Evolutionary conservation across 345 rosid species (phyloP).

Genomic region (Gossypium longicalyx): DNA sequence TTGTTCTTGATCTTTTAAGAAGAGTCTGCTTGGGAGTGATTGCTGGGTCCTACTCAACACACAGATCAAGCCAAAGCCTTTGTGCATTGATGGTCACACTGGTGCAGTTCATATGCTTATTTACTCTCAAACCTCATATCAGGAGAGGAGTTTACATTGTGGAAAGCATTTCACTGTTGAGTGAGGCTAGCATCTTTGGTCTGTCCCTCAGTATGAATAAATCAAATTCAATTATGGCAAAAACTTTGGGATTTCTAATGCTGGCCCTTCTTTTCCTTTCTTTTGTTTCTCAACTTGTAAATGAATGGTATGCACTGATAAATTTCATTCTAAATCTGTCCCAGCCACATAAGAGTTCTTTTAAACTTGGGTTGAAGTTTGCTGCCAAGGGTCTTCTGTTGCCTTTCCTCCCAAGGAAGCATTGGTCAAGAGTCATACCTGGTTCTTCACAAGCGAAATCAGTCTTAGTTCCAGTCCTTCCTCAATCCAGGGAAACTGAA

Average conservation of each 20-base stretch:
- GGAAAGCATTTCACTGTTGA: slow-evolving; percentile 39
- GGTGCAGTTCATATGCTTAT: slow-evolving; percentile 32
- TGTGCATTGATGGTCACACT: slow-evolving; percentile 40
- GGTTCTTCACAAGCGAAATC: slow-evolving; percentile 28
- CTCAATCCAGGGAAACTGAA: slow-evolving; percentile 30
- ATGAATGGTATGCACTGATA: slow-evolving; percentile 43
- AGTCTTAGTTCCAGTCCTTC: slow-evolving; percentile 30
- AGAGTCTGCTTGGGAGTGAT: slow-evolving; percentile 39
- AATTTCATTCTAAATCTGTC: slow-evolving; percentile 31
- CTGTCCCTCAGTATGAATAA: slow-evolving; percentile 23
- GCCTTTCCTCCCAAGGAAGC: slow-evolving; percentile 42
- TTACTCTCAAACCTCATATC: slow-evolving; percentile 39
- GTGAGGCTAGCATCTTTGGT: slow-evolving; percentile 38
- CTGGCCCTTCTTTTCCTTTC: slow-evolving; percentile 40
- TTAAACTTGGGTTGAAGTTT: slow-evolving; percentile 32
- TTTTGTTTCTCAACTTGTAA: slow-evolving; percentile 36
- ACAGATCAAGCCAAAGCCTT: slow-evolving; percentile 27
- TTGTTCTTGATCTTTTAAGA: slow-evolving; percentile 44
- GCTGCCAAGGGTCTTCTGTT: slow-evolving; percentile 42
- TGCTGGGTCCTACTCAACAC: slow-evolving; percentile 31
- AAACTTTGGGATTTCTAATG: slow-evolving; percentile 31
- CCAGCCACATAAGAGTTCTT: slow-evolving; percentile 30
- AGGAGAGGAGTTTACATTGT: slow-evolving; percentile 36
- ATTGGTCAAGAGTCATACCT: slow-evolving; percentile 35
- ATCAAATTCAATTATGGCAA: slow-evolving; percentile 22